phyloP scores from a whole-genome alignment of 2,329 filamentous ascomycete genomes.

The Diaporthe nobilis region DNA sequence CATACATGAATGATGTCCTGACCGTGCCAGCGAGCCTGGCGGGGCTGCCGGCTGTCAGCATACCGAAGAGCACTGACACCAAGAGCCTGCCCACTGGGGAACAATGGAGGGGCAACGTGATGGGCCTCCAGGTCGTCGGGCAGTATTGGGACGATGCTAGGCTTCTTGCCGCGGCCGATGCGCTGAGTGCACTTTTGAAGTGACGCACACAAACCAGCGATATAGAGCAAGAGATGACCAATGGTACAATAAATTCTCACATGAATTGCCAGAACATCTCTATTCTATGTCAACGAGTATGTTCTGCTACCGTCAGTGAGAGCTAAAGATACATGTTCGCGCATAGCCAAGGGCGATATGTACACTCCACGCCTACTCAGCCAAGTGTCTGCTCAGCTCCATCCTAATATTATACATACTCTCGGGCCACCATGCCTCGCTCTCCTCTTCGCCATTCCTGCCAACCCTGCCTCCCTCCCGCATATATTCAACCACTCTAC shows the following conservation, averaged over 20 bases:
- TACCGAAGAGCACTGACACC: slow-evolving; percentile 72
- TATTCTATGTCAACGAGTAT: background rate
- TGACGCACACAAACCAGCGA: background rate
- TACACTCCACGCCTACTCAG: background rate
- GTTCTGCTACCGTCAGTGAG: background rate
- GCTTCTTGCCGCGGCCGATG: slow-evolving; percentile 71
- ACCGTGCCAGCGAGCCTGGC: slow-evolving; percentile 95
- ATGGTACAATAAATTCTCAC: background rate
- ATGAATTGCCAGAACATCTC: too few species aligned
- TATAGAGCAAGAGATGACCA: background rate
- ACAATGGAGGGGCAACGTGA: slow-evolving; percentile 49
- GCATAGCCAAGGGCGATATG: background rate
- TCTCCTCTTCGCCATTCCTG: slow-evolving; percentile 29
- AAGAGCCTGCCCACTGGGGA: slow-evolving; percentile 44
- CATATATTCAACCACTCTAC: slow-evolving; percentile 45
- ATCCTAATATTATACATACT: slow-evolving; percentile 50
- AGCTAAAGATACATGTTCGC: background rate
- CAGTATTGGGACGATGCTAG: slow-evolving; percentile 83
- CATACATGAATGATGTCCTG: slow-evolving; percentile 94
- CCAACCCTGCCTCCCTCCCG: slow-evolving; percentile 35
- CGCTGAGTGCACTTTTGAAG: slow-evolving; percentile 49
- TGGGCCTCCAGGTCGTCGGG: slow-evolving; percentile 82
- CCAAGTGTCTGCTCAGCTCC: slow-evolving; percentile 21
- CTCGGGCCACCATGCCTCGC: slow-evolving; percentile 53
- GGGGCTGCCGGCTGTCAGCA: slow-evolving; percentile 88